Percentiles rank a stretch among this genome's conserved stretches.
Conservation (phyloP, 805 yeast genomes). For the Kuraishia piskuri region DNA sequence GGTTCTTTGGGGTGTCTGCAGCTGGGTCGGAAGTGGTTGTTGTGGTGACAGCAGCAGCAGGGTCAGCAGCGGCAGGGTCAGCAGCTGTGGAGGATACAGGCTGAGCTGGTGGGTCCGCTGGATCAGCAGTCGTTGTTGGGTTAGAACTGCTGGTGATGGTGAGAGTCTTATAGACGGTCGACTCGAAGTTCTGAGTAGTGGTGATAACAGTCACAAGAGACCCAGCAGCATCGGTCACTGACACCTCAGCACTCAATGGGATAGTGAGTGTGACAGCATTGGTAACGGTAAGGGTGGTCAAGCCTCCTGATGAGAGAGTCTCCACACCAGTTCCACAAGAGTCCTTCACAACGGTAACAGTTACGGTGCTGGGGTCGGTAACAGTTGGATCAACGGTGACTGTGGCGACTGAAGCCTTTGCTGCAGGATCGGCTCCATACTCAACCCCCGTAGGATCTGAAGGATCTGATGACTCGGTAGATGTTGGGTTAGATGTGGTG, state of each 20-base stretch:
- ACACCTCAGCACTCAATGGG: constrained; percentile 22
- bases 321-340: not conserved
- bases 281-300: constrained; percentile 8
- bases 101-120: not conserved
- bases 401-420: constrained; percentile 4
- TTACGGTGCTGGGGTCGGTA: constrained; percentile 2
- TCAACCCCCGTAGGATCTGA: constrained; percentile 7
- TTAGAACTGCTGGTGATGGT: constrained; percentile 6
- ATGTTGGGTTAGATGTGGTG: constrained; percentile 6
- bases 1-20: not conserved
- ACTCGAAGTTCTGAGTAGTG: constrained; percentile 19
- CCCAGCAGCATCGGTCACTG: constrained; percentile 21
- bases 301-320: constrained; percentile 4
- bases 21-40: constrained; percentile 1
- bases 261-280: constrained; percentile 12
- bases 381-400: constrained; percentile 1
- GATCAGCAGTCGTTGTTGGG: not conserved
- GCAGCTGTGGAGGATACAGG: constrained; percentile 3
- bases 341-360: constrained; percentile 1
- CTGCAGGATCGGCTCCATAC: constrained; percentile 7
- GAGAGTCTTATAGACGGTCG: constrained; percentile 13
- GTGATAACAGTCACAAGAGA: constrained; percentile 18
- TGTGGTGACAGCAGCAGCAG: constrained; percentile 1
- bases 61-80: constrained; percentile 3
- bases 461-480: constrained; percentile 3